phyloP scores from a whole-genome alignment of 352 stramenopile species.

The Globisporangium paroecandrum region DNA sequence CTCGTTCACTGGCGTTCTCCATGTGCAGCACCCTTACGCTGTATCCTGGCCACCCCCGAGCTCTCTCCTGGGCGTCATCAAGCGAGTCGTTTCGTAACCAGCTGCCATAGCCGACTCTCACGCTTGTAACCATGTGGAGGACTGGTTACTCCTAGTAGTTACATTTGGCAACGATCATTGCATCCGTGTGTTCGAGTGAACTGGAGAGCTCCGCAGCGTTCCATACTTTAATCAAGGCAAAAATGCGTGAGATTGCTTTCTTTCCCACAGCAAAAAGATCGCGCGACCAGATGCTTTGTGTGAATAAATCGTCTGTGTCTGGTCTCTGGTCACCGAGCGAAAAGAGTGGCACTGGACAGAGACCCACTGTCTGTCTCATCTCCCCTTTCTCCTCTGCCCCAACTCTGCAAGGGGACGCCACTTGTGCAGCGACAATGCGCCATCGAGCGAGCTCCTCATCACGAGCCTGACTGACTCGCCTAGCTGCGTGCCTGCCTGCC shows the following conservation, averaged over 20 bases:
- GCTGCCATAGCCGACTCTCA: background rate
- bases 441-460: background rate
- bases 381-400: background rate
- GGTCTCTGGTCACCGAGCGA: background rate
- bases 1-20: too few species aligned
- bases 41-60: too few species aligned
- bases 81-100: background rate
- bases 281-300: background rate
- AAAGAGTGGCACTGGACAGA: background rate
- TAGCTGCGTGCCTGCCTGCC: too few species aligned
- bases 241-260: background rate
- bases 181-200: too few species aligned
- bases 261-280: background rate
- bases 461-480: background rate
- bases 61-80: background rate
- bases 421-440: background rate
- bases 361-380: background rate
- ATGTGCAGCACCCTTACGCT: too few species aligned
- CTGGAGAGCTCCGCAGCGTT: background rate
- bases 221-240: background rate
- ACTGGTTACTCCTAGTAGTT: too few species aligned
- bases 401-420: conserved; percentile 6
- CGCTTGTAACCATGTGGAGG: background rate
- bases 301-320: background rate
- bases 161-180: too few species aligned